Evolutionary conservation across 1,284 basidiomycete species (phyloP).

Genomic region (Leccinum pallidistipes): DNA sequence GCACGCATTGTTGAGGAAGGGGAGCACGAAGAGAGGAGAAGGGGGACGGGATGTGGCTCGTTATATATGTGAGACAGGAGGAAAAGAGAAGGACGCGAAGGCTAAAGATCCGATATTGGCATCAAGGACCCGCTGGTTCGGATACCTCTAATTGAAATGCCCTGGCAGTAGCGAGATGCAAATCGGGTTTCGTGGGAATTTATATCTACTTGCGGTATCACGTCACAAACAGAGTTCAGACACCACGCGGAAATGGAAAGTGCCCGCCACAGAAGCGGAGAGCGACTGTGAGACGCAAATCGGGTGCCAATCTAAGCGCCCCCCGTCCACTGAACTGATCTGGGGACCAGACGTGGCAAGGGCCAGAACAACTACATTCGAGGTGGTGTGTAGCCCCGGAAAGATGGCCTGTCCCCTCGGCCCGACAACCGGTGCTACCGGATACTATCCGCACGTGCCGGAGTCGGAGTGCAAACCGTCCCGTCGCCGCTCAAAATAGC

Average conservation of each 20-base stretch:
- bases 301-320: conserved; percentile 31
- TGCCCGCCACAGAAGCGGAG: conserved; percentile 35
- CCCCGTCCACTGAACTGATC: conserved; percentile 5
- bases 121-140: conserved; percentile 38
- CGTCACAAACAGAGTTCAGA: conserved; percentile 25
- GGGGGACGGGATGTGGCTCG: conserved; percentile 3
- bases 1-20: conserved; percentile 28
- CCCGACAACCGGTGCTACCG: not conserved
- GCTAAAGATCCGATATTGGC: conserved; percentile 45
- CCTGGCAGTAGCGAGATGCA: conserved; percentile 29
- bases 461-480: not conserved
- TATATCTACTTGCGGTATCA: conserved; percentile 17
- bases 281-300: conserved; percentile 27
- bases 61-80: conserved; percentile 35
- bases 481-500: not conserved
- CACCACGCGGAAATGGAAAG: conserved; percentile 38
- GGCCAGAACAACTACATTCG: conserved; percentile 17
- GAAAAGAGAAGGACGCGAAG: conserved; percentile 25
- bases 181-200: conserved; percentile 29
- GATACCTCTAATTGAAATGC: conserved; percentile 40
- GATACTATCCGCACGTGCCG: not conserved
- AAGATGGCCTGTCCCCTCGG: not conserved
- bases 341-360: conserved; percentile 20
- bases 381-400: not conserved
- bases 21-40: conserved; percentile 25